Percentiles rank a stretch among this genome's conserved stretches.
Conservation (phyloP, 768 basidiomycete species). For the Termitomyces heimii region DNA sequence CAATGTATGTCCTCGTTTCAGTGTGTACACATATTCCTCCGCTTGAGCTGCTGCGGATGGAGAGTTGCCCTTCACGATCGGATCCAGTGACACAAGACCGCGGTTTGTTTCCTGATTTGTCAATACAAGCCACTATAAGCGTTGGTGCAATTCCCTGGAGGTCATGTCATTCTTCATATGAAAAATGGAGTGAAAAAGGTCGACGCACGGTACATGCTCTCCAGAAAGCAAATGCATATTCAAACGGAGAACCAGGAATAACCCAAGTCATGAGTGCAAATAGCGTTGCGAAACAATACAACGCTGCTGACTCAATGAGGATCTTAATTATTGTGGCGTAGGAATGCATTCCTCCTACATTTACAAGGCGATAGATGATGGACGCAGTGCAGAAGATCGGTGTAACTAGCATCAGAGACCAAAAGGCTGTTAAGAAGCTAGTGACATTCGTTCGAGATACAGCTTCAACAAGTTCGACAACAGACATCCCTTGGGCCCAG, state of each 20-base stretch:
- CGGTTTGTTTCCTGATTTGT: background rate
- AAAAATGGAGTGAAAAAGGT: too few species aligned
- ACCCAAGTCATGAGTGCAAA: background rate
- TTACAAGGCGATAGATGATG: slow-evolving; percentile 8
- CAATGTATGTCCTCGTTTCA: background rate
- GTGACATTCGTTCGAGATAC: background rate
- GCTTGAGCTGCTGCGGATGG: background rate
- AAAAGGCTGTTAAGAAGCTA: background rate
- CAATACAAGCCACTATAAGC: background rate
- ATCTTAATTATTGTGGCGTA: background rate
- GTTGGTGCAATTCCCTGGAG: background rate
- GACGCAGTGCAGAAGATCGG: slow-evolving; percentile 8
- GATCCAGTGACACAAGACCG: background rate
- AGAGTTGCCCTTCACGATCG: background rate
- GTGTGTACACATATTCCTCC: background rate
- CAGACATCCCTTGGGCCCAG: background rate
- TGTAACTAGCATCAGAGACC: slow-evolving; percentile 1
- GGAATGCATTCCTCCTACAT: background rate
- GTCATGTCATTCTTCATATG: background rate
- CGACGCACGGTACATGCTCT: background rate
- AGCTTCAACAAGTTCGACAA: background rate
- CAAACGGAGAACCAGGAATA: background rate
- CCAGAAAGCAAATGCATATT: background rate
- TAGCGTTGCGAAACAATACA: background rate
- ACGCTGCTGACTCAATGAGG: background rate